phyloP scores from a whole-genome alignment of 495 filamentous ascomycete genomes.

The Patellaria atrata region DNA sequence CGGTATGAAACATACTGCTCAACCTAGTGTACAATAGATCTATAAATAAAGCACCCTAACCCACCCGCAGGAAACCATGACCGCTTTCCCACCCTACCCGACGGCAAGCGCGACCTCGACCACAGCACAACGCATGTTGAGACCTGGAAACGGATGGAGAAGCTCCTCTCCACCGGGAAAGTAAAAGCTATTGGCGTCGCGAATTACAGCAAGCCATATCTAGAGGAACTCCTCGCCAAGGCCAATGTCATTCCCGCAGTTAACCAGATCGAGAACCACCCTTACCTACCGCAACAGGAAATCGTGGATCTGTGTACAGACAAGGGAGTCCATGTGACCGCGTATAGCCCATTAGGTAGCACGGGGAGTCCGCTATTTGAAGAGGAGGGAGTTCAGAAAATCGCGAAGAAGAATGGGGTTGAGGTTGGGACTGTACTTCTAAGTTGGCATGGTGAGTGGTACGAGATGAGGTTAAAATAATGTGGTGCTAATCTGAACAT shows the following conservation, averaged over 20 bases:
- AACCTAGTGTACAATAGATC: too few species aligned
- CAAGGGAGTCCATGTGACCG: conserved; percentile 63
- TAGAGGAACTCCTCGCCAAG: conserved; percentile 56
- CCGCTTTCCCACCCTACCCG: conserved; percentile 55
- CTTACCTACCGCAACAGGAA: conserved; percentile 70
- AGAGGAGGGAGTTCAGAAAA: conserved; percentile 49
- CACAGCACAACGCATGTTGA: conserved; percentile 49
- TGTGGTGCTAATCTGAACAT: conserved; percentile 11
- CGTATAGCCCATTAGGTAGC: conserved; percentile 64
- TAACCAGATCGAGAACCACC: conserved; percentile 89
- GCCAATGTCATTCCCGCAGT: conserved; percentile 58
- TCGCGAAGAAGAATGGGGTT: conserved; percentile 56
- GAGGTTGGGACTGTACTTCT: conserved; percentile 48
- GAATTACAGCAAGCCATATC: conserved; percentile 62
- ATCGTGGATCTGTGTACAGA: conserved; percentile 60
- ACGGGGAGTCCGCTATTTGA: conserved; percentile 60
- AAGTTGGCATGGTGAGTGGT: conserved; percentile 55
- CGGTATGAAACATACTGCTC: too few species aligned
- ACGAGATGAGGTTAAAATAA: not conserved
- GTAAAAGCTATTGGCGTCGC: conserved; percentile 65
- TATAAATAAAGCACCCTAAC: not conserved
- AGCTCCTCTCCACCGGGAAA: conserved; percentile 53
- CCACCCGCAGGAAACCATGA: conserved; percentile 50
- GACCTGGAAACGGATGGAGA: conserved; percentile 74
- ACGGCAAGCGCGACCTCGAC: conserved; percentile 56